Conservation (phyloP, 2,329 filamentous ascomycete species). For the Sarocladium strictum region DNA sequence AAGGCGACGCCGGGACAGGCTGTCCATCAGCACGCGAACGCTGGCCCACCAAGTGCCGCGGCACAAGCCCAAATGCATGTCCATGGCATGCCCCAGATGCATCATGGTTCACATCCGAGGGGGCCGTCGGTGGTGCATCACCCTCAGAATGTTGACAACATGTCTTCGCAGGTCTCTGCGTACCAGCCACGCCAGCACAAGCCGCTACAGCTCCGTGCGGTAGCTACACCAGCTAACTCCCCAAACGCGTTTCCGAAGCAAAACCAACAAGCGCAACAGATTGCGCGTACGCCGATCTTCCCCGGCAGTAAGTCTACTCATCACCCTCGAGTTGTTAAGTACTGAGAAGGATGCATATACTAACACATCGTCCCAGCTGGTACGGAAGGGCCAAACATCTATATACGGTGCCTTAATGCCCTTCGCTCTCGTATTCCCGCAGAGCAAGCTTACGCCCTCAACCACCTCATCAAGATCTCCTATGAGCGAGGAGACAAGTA, state of each 20-base stretch:
- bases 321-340: neutral
- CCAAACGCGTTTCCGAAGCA: constrained; percentile 53
- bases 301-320: constrained; percentile 52
- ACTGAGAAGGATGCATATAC: neutral
- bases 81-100: constrained; percentile 14
- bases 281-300: constrained; percentile 41
- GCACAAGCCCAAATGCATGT: constrained; percentile 4
- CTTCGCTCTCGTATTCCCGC: constrained; percentile 71
- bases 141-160: constrained; percentile 49
- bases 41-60: neutral
- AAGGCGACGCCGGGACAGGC: neutral
- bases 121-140: constrained; percentile 43
- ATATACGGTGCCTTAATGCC: constrained; percentile 78
- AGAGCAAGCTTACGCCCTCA: constrained; percentile 88
- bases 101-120: constrained; percentile 29
- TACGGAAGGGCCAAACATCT: constrained; percentile 81
- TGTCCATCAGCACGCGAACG: constrained; percentile 8
- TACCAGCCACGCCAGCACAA: constrained; percentile 63
- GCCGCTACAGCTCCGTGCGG: constrained; percentile 63
- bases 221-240: constrained; percentile 70
- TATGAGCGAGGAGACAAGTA: constrained; percentile 94
- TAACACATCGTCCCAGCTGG: constrained; percentile 33
- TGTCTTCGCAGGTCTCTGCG: constrained; percentile 55
- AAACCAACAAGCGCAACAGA: constrained; percentile 35
- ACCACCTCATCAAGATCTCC: constrained; percentile 92